A percentile compares a stretch with the other conserved stretches of the same genome.
phyloP scores from a whole-genome alignment of 2,329 filamentous ascomycete genomes.

The Sphaerostilbella broomeana region DNA sequence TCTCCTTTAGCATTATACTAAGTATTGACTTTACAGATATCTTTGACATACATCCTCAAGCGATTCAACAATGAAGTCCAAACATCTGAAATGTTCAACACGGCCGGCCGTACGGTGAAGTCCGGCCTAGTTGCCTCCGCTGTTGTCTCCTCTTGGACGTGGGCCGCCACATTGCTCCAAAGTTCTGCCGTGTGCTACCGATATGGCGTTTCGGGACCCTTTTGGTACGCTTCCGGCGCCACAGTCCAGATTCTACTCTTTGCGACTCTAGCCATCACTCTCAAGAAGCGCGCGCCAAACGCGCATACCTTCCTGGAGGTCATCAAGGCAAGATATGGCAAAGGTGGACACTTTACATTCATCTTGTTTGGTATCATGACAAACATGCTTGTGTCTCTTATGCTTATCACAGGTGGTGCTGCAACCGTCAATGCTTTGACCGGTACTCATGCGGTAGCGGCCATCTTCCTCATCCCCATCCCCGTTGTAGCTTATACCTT shows the following conservation, averaged over 20 bases:
- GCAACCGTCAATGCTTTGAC: constrained; percentile 47
- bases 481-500: constrained; percentile 64
- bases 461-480: constrained; percentile 38
- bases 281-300: constrained; percentile 81
- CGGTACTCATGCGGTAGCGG: constrained; percentile 58
- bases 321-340: constrained; percentile 73
- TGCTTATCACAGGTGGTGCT: constrained; percentile 75
- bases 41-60: constrained; percentile 64
- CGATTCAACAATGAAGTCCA: constrained; percentile 62
- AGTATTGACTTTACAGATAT: constrained; percentile 36
- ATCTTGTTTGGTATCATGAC: constrained; percentile 77
- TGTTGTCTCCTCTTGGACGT: constrained; percentile 91
- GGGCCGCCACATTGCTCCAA: constrained; percentile 78
- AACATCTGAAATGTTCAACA: constrained; percentile 89
- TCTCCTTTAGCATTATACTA: background rate
- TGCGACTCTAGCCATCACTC: constrained; percentile 80
- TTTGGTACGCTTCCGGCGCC: constrained; percentile 62
- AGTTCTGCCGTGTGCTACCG: constrained; percentile 75
- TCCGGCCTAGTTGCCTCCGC: constrained; percentile 81
- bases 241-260: constrained; percentile 86
- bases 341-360: constrained; percentile 65
- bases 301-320: constrained; percentile 82
- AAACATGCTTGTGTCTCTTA: constrained; percentile 80
- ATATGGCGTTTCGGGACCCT: constrained; percentile 60
- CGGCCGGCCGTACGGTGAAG: constrained; percentile 81